phyloP scores from a whole-genome alignment of 2,329 filamentous ascomycete species.

The Uncinocarpus reesii region DNA sequence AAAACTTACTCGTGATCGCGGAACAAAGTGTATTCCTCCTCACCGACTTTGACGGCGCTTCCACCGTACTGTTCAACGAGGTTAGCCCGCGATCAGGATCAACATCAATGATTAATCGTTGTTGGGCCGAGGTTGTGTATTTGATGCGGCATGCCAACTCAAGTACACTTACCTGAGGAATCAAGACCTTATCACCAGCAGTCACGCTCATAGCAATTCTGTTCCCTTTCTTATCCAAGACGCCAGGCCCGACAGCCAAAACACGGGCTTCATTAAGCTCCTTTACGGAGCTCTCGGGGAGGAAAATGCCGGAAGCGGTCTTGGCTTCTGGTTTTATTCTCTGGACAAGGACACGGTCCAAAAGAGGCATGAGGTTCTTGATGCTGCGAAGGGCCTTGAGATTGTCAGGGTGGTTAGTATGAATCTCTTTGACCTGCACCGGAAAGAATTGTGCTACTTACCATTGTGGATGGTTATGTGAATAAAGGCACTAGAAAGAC shows the following conservation, averaged over 20 bases:
- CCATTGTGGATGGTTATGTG: conserved; percentile 11
- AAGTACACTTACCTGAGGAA: conserved; percentile 65
- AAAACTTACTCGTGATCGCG: conserved; percentile 94
- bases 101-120: neutral
- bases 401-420: neutral
- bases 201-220: conserved; percentile 72
- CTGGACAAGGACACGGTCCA: conserved; percentile 97
- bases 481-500: no score
- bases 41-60: conserved; percentile 90
- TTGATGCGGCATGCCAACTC: no score
- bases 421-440: neutral
- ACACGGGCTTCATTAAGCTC: conserved; percentile 98
- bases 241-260: conserved; percentile 84
- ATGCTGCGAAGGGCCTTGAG: conserved; percentile 72
- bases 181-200: conserved; percentile 84
- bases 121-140: no score
- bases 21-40: conserved; percentile 94
- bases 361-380: conserved; percentile 85
- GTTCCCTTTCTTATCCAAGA: conserved; percentile 78
- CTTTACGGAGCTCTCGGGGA: conserved; percentile 93
- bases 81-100: neutral
- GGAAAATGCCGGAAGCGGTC: conserved; percentile 93
- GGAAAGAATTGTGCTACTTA: neutral
- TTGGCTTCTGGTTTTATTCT: conserved; percentile 94
- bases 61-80: conserved; percentile 62